Conservation (phyloP, 805 yeast genomes). For the Lipomyces chichibuensis region DNA sequence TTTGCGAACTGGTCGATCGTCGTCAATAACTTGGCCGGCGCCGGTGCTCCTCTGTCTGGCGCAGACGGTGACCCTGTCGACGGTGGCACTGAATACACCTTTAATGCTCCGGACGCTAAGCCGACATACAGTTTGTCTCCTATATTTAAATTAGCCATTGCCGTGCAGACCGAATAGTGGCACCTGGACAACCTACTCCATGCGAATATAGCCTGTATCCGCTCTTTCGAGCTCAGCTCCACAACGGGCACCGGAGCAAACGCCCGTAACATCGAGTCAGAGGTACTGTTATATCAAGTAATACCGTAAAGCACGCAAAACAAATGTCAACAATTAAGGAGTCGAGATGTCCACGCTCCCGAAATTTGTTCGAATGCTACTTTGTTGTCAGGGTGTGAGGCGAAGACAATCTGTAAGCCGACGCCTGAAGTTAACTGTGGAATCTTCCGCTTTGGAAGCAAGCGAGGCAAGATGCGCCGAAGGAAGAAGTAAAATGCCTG, state of each 20-base stretch:
- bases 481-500: neutral
- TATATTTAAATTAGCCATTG: neutral
- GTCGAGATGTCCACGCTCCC: neutral
- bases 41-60: neutral
- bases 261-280: slow-evolving; percentile 25
- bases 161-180: neutral
- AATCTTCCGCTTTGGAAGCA: neutral
- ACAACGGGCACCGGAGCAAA: slow-evolving; percentile 30
- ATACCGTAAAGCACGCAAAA: neutral
- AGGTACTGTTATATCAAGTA: neutral
- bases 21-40: slow-evolving; percentile 26
- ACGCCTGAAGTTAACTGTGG: neutral
- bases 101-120: slow-evolving; percentile 39
- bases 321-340: neutral
- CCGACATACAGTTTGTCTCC: slow-evolving; percentile 41
- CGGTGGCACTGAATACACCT: slow-evolving; percentile 35
- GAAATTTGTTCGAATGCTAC: neutral
- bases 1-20: slow-evolving; percentile 36
- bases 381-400: neutral
- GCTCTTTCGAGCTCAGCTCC: slow-evolving; percentile 31
- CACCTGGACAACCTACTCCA: slow-evolving; percentile 11
- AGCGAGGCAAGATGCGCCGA: neutral
- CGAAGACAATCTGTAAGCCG: neutral
- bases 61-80: slow-evolving; percentile 5
- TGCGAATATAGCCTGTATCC: slow-evolving; percentile 24